Conservation (phyloP, 148 eudicot species). For the Dianthus caryophyllus region DNA sequence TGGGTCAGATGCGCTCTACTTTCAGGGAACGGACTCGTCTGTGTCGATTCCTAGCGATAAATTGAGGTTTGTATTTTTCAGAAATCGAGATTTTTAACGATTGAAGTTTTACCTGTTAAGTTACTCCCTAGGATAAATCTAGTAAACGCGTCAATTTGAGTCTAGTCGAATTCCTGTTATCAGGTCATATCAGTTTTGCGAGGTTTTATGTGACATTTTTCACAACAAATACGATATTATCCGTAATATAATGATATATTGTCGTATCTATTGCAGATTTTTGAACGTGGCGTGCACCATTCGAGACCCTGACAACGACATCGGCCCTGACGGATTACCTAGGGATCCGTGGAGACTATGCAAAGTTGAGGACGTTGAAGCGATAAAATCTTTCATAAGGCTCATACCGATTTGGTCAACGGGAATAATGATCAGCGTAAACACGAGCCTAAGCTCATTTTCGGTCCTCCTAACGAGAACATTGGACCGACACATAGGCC, state of each 20-base stretch:
- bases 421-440: slow-evolving; percentile 27
- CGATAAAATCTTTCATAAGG: slow-evolving; percentile 54
- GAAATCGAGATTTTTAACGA: background rate
- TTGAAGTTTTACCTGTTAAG: too few species aligned
- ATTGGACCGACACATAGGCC: slow-evolving; percentile 6
- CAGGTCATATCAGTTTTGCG: too few species aligned
- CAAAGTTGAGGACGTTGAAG: slow-evolving; percentile 62
- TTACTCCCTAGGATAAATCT: too few species aligned
- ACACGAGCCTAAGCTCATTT: slow-evolving; percentile 8
- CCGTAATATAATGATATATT: background rate
- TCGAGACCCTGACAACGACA: slow-evolving; percentile 37
- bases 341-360: slow-evolving; percentile 54
- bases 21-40: slow-evolving; percentile 31
- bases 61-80: slow-evolving; percentile 36
- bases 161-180: too few species aligned
- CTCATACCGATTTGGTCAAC: slow-evolving; percentile 71
- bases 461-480: background rate
- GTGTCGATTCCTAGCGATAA: slow-evolving; percentile 39
- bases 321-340: slow-evolving; percentile 38
- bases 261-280: slow-evolving; percentile 38
- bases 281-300: slow-evolving; percentile 64
- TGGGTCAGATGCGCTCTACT: slow-evolving; percentile 24
- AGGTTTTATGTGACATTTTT: background rate
- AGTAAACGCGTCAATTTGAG: too few species aligned
- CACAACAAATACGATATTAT: background rate